Percentiles rank a stretch among this genome's conserved stretches.
phyloP scores from a whole-genome alignment of 345 rosid genomes.

The Eucalyptus cloeziana region DNA sequence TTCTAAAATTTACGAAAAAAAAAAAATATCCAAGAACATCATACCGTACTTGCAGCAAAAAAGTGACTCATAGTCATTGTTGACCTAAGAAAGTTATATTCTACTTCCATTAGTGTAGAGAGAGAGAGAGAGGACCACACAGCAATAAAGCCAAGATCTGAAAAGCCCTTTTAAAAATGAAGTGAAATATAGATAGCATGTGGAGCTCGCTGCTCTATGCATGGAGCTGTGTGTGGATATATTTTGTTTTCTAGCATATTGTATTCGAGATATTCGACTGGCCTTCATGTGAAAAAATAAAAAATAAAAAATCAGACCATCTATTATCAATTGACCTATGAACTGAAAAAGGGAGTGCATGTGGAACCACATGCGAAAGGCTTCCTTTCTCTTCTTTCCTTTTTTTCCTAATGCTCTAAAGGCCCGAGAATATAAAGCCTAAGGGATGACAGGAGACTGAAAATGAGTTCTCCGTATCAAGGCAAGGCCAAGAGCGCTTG shows the following conservation, averaged over 20 bases:
- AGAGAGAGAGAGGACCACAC: background rate
- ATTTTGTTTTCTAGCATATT: background rate
- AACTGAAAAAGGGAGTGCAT: background rate
- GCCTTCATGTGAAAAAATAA: background rate
- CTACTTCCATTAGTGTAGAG: background rate
- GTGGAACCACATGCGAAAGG: background rate
- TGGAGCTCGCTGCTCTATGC: conserved; percentile 14
- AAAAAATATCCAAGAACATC: background rate
- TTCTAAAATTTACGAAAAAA: background rate
- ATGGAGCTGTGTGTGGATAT: conserved; percentile 4
- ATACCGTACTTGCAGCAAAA: background rate
- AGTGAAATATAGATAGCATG: background rate
- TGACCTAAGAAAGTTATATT: background rate
- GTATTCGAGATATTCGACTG: background rate
- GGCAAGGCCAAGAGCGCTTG: background rate
- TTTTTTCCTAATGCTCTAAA: background rate
- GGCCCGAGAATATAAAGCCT: background rate
- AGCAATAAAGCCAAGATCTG: background rate
- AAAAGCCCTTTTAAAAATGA: background rate
- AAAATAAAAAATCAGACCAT: background rate
- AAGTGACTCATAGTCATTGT: background rate
- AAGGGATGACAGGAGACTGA: background rate
- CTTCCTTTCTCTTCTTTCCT: background rate
- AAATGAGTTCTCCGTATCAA: background rate
- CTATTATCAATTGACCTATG: background rate